These are phyloP conservation scores for Mallotus nudiflorus DNA, from an alignment of 345 rosid genomes.

Conservation along the genomic window DNA sequence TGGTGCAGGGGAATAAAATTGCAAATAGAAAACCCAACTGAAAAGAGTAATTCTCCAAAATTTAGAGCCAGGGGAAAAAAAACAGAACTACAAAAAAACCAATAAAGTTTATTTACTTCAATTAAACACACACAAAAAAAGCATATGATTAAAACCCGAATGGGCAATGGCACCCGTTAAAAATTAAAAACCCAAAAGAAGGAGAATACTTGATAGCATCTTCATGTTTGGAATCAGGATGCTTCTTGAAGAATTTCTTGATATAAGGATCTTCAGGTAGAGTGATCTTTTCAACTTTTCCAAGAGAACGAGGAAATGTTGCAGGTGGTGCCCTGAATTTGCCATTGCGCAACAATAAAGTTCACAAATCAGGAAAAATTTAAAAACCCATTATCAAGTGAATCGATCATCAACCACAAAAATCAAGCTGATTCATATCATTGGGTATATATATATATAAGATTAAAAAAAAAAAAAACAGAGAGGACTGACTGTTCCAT, in stretches of 20 bases:
- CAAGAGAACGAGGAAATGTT: conserved; percentile 64
- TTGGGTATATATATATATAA: not conserved
- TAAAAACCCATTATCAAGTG: not conserved
- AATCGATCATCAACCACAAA: not conserved
- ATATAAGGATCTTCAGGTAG: conserved; percentile 83
- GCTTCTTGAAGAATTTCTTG: conserved; percentile 58
- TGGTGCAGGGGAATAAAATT: not conserved
- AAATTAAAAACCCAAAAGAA: not conserved
- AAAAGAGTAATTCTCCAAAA: not conserved
- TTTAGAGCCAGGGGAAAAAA: too few species aligned
- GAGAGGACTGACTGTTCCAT: conserved; percentile 65
- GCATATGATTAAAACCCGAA: not conserved
- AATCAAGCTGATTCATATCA: not conserved
- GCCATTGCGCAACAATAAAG: conserved; percentile 21
- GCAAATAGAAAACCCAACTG: not conserved
- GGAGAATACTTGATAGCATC: conserved; percentile 66
- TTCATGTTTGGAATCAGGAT: conserved; percentile 53
- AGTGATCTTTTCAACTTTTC: conserved; percentile 61
- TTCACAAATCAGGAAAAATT: not conserved
- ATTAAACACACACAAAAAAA: not conserved
- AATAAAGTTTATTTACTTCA: too few species aligned
- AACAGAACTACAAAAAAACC: too few species aligned
- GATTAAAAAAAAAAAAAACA: conserved; percentile 19
- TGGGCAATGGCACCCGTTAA: not conserved
- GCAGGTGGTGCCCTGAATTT: conserved; percentile 67